Conservation (phyloP, 805 yeast genomes). For the Zygosaccharomyces siamensis region DNA sequence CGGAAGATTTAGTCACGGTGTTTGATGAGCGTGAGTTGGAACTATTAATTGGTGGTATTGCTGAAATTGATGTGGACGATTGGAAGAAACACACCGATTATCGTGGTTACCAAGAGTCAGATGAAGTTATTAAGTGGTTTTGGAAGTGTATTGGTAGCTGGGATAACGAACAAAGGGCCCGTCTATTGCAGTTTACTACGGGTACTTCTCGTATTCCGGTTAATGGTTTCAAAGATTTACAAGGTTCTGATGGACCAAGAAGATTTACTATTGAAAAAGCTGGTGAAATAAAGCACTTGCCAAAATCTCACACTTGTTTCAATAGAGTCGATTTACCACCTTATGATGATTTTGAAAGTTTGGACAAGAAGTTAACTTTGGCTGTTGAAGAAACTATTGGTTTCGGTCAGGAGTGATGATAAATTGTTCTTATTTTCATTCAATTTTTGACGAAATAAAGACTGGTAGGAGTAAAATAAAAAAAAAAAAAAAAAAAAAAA, state of each 20-base stretch:
- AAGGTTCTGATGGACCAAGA: slow-evolving; percentile 99
- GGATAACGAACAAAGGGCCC: slow-evolving; percentile 95
- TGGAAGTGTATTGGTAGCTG: slow-evolving; percentile 91
- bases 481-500: background rate
- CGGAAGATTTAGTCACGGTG: slow-evolving; percentile 92
- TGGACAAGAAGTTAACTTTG: slow-evolving; percentile 84
- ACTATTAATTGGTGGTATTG: slow-evolving; percentile 94
- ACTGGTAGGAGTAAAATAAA: background rate
- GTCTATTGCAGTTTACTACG: slow-evolving; percentile 93
- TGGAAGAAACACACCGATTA: slow-evolving; percentile 99
- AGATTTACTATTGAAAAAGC: slow-evolving; percentile 98
- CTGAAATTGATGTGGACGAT: slow-evolving; percentile 96
- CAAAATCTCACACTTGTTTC: slow-evolving; percentile 98
- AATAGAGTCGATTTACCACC: slow-evolving; percentile 98
- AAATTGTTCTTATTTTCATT: background rate
- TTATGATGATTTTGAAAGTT: slow-evolving; percentile 72
- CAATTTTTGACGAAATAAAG: background rate
- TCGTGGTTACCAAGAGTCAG: slow-evolving; percentile 94
- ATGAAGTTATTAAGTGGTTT: slow-evolving; percentile 97
- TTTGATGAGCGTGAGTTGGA: slow-evolving; percentile 98
- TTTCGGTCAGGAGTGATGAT: slow-evolving; percentile 82
- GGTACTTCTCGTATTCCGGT: slow-evolving; percentile 99
- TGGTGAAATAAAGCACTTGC: slow-evolving; percentile 87
- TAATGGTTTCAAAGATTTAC: slow-evolving; percentile 96
- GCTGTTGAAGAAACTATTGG: slow-evolving; percentile 99